These are phyloP conservation scores for Cardamine chenopodiifolia DNA, from an alignment of 345 rosid species.

Conservation along the genomic window DNA sequence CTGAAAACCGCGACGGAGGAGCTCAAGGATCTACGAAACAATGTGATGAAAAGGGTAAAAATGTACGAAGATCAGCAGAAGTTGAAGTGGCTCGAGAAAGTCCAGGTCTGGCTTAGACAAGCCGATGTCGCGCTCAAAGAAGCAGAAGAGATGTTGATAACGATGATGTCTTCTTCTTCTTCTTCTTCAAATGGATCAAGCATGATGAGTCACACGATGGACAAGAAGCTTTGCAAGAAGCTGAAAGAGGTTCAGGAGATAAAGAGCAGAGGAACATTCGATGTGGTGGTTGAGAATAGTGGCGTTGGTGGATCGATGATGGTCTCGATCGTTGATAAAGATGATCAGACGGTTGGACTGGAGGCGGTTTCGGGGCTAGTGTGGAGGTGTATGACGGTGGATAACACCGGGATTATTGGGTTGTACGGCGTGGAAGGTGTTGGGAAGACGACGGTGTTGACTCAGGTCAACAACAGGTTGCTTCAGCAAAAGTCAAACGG, in stretches of 20 bases:
- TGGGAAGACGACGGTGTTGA: slow-evolving; percentile 53
- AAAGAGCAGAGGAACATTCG: slow-evolving; percentile 39
- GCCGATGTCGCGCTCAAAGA: slow-evolving; percentile 35
- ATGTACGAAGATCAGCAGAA: slow-evolving; percentile 42
- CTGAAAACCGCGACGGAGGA: slow-evolving; percentile 34
- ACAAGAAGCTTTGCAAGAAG: slow-evolving; percentile 36
- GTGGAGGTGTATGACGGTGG: slow-evolving; percentile 42
- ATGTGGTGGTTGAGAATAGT: slow-evolving; percentile 39
- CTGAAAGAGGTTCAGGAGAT: slow-evolving; percentile 35
- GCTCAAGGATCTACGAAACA: slow-evolving; percentile 38
- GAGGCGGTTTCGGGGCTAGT: slow-evolving; percentile 40
- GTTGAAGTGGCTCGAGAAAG: slow-evolving; percentile 36
- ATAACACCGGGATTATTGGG: slow-evolving; percentile 44
- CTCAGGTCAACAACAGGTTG: slow-evolving; percentile 45
- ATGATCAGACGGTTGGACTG: slow-evolving; percentile 42
- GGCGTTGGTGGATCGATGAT: slow-evolving; percentile 34
- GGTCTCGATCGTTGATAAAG: slow-evolving; percentile 32
- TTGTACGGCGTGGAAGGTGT: slow-evolving; percentile 46
- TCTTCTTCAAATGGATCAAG: slow-evolving; percentile 29
- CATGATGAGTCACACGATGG: slow-evolving; percentile 37
- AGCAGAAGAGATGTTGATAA: slow-evolving; percentile 38
- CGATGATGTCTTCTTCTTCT: slow-evolving; percentile 37
- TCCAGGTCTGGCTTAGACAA: slow-evolving; percentile 43
- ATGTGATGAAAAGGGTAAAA: slow-evolving; percentile 34
- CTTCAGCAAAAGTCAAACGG: slow-evolving; percentile 24